Percentiles rank a stretch among this genome's conserved stretches.
Conservation (phyloP, 2,329 filamentous ascomycete genomes). For the Fusarium tjaetaba region DNA sequence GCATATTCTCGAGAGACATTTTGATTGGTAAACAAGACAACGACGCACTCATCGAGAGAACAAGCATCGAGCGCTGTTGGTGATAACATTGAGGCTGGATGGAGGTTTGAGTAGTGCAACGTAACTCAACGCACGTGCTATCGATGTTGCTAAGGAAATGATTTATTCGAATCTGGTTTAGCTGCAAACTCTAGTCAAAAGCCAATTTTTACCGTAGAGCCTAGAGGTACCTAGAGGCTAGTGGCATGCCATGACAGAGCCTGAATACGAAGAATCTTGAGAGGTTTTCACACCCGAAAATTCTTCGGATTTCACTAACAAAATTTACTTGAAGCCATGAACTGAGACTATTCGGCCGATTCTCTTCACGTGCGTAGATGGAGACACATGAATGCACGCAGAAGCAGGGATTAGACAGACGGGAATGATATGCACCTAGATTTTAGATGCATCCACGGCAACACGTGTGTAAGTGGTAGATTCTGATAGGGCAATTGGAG, state of each 20-base stretch:
- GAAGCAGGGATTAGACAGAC: constrained; percentile 13
- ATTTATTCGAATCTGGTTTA: constrained; percentile 23
- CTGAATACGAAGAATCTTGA: background rate
- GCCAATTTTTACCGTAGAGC: constrained; percentile 6
- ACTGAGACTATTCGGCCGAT: background rate
- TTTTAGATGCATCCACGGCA: constrained; percentile 9
- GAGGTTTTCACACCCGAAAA: background rate
- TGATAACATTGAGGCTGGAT: background rate
- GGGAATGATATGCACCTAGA: constrained; percentile 27
- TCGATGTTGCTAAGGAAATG: constrained; percentile 24
- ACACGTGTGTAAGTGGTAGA: constrained; percentile 30
- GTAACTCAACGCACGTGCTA: background rate
- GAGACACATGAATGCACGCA: constrained; percentile 25
- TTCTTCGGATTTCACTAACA: background rate
- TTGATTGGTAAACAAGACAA: background rate
- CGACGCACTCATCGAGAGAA: background rate
- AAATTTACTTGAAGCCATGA: background rate
- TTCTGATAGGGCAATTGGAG: constrained; percentile 35
- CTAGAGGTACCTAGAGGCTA: background rate
- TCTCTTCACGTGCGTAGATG: constrained; percentile 28
- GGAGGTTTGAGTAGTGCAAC: constrained; percentile 1
- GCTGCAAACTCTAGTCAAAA: constrained; percentile 12
- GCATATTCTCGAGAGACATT: background rate
- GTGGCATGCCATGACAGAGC: background rate
- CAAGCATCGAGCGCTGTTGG: constrained; percentile 6